Evolutionary conservation across 192 early-diverging fungal genomes (phyloP).

Genomic region (Coemansia sp.): DNA sequence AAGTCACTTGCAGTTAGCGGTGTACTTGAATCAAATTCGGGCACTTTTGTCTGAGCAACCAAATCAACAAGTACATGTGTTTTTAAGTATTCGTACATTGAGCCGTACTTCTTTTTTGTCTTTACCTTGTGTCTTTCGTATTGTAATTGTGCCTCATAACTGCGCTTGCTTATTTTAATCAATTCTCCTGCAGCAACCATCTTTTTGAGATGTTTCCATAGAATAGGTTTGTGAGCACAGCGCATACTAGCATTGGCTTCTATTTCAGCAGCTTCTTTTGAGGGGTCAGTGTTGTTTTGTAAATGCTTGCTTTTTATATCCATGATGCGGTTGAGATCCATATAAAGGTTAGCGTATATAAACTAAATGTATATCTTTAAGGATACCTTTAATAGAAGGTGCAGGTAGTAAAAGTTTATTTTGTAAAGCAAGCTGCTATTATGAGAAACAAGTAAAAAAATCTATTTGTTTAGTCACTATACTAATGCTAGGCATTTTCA

Average conservation of each 20-base stretch:
- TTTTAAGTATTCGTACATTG: conserved; percentile 32
- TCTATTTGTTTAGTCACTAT: not conserved
- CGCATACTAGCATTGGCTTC: conserved; percentile 7
- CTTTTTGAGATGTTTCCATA: conserved; percentile 29
- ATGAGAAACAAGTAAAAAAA: not conserved
- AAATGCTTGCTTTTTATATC: not conserved
- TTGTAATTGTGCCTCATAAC: conserved; percentile 18
- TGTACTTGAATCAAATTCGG: conserved; percentile 8
- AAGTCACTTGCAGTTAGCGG: conserved; percentile 16
- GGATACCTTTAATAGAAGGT: not conserved
- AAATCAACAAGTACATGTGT: conserved; percentile 26
- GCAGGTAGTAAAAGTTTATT: not conserved
- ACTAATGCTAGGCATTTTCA: not conserved
- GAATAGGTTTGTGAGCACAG: conserved; percentile 17
- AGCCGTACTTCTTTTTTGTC: conserved; percentile 22
- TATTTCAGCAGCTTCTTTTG: not conserved
- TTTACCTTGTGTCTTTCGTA: conserved; percentile 17
- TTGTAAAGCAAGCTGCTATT: not conserved
- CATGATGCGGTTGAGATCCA: not conserved
- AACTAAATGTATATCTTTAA: not conserved
- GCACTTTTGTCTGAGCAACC: conserved; percentile 7
- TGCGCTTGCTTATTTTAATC: conserved; percentile 30
- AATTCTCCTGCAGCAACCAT: conserved; percentile 21
- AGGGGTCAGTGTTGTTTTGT: not conserved
- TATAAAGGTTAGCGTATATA: not conserved